Base-by-base conservation (phyloP, 495 filamentous ascomycete species). In the Hapsidospora chrysogenum region DNA sequence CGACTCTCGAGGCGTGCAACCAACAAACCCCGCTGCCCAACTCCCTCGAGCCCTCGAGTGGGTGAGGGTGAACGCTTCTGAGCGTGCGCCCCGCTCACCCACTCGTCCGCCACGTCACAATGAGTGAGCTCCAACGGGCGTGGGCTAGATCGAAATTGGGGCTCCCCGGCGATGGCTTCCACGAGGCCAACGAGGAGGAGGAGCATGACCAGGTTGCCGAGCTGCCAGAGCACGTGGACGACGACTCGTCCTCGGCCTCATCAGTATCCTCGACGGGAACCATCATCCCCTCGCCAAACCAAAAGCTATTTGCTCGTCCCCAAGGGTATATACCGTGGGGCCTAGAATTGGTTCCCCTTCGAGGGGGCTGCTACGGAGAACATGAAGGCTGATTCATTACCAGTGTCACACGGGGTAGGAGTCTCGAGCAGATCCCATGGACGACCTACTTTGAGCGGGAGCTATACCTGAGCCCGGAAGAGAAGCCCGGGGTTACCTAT, bases 201-300 rank as follows among this genome's bases (percentile, higher is more conserved):
- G 54, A 44, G 15, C n/a, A n/a, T n/a, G 53, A 56, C 29, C 39
- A 36, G 17, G 43, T 58, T 9, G 39, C 50, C 28, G 51, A 61
- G 17, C 43, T 58, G 11, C 53, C 48, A 26, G 63, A 57, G 38
- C 50, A 49, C 35, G 33, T 45, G 2, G 78, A 84, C 44, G 80
- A 87, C 46, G 74, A 81, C 46, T 82, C 79, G 9, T 80, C 76
- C n/a, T 72, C 67, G 23, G 63, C 68, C 2, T 81, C 77, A 2
- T 89, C 82, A 9, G 66, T 76, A 18, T 93, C 87, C 13, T 94
- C 86, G 0, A 84, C 85, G 20, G 83, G 80, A 17, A 97, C 92
- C 16, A 65, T 95, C 35, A 74, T 82, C 35, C 89, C 89, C 2
- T 80, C 79, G 6, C 72, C 78, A 2, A 76, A 69, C 26, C 70